Evolutionary conservation across 768 basidiomycete species (phyloP).

Genomic region (Hygrophorus russula): DNA sequence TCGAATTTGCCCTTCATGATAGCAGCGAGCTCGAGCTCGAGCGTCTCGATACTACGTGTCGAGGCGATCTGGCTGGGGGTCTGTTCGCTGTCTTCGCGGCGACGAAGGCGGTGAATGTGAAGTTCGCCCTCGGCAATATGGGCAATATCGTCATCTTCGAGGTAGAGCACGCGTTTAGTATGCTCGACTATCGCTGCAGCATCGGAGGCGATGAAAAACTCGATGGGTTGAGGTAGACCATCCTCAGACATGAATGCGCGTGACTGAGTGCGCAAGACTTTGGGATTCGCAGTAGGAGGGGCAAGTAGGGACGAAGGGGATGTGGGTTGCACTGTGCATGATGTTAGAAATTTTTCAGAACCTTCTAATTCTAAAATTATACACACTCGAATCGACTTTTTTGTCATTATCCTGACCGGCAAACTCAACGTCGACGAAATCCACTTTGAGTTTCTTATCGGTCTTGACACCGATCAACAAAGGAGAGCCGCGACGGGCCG

Average conservation of each 20-base stretch:
- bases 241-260: constrained; percentile 98
- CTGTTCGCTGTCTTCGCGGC: constrained; percentile 62
- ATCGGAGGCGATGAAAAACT: constrained; percentile 98
- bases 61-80: constrained; percentile 50
- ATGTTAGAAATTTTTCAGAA: not conserved
- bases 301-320: constrained; percentile 52
- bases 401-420: constrained; percentile 54
- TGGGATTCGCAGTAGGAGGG: constrained; percentile 53
- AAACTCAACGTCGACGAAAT: constrained; percentile 98
- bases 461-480: constrained; percentile 98
- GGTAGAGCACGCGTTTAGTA: constrained; percentile 96
- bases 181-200: constrained; percentile 95
- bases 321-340: constrained; percentile 29
- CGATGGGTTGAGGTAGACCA: constrained; percentile 96
- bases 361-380: not conserved
- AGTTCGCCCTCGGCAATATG: constrained; percentile 96
- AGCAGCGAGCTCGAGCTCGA: constrained; percentile 98
- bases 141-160: constrained; percentile 98
- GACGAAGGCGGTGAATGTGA: constrained; percentile 95
- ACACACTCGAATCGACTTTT: constrained; percentile 30
- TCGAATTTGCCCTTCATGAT: constrained; percentile 99
- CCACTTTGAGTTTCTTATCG: constrained; percentile 98
- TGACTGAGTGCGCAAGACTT: constrained; percentile 88
- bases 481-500: constrained; percentile 93
- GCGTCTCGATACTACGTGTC: constrained; percentile 93